Base-by-base conservation (phyloP, 306 rosid species). In the Rosa multiflora region DNA sequence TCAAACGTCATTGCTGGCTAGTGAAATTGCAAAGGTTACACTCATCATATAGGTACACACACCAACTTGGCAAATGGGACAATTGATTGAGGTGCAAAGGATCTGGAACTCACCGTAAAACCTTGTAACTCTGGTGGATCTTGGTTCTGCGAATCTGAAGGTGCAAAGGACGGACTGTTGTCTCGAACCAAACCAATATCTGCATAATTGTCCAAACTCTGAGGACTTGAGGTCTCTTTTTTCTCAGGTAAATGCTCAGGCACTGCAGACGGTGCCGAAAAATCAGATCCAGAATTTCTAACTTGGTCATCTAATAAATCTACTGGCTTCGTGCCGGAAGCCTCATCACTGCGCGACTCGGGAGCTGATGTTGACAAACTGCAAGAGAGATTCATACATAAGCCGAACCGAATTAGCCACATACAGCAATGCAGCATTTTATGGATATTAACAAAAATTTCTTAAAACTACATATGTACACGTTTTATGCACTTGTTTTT, bases 51-150 rank as follows among this genome's bases (percentile, higher is more conserved):
- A 56, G 10, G 42, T 26, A 26, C 39, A 21, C 20, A 39, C 12
- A 35, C 43, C 12, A 23, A 66, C 4, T 37, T 18, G 26, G 66
- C 55, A 67, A 46, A 46, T 67, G 51, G 1, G 21, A 26, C 42
- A 48, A 74, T 40, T 75, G 37, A 46, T 56, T 61, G 63, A 73
- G 43, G 47, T 66, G 71, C 13, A 10, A 40, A 40, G 48, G 49
- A 18, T 8, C 20, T 18, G 26, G 42, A 9, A 87, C 99, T 91
- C 85, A 96, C 99, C 52, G 94, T 88, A 79, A 96, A 93, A 68
- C 96, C 97, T 1, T 92, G 90, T 82, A 93, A 81, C 72, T 93
- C 98, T 21, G 90, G 85, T 81, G 93, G 89, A 84, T 90, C 92
- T 77, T 89, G 94, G 58, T 82, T 91, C 64, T 88, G 98, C 7